Base-by-base conservation (phyloP, 225 moss, liverwort and hornwort genomes). In the Thuidium tamariscinum region DNA sequence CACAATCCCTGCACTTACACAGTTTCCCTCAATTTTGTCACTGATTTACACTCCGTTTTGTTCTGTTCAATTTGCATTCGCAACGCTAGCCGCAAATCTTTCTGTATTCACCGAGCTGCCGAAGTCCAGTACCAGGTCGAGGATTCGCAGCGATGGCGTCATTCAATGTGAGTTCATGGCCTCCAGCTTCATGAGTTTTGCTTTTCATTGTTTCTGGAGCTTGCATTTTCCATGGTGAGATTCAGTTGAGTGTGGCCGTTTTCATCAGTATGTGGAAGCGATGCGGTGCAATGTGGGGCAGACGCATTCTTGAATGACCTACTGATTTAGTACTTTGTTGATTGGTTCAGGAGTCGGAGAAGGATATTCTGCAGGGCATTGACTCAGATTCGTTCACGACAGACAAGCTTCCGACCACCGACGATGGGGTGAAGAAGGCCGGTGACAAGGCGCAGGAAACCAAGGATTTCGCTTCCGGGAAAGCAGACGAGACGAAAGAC, bases 321-420 rank as follows among this genome's bases (percentile, higher is more conserved):
- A 5, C 11, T 70, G 15, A 70, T 57, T 32, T 57, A 57, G 11
- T 7, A 23, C 15, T n/a, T 34, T 32, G n/a, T 22, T 83, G 29
- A 39, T 44, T 44, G 16, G 30, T 61, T 63, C 80, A 92, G 92
- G 84, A 89, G 0, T 84, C 92, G 41, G 90, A 89, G 85, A 71
- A 76, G 52, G 91, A 92, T 39, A 82, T 91, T 42, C 3, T 84
- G 13, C 30, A 81, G 88, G 37, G 36, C 14, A 88, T 90, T 46
- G 90, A 90, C 63, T 21, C 83, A 6, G 92, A 92, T 62, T 66
- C 49, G 11, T 32, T 83, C 42, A 87, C 84, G 32, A 84, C 87
- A 8, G 89, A 87, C 37, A 39, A 87, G 2, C 69, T 87, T 54
- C 37, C 89, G 18, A 85, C 81, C 2, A 1, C 7, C 13, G 85